A percentile compares a stretch with the other conserved stretches of the same genome.
Conservation (phyloP, 495 filamentous ascomycete species). For the Aspergillus coremiiformis region DNA sequence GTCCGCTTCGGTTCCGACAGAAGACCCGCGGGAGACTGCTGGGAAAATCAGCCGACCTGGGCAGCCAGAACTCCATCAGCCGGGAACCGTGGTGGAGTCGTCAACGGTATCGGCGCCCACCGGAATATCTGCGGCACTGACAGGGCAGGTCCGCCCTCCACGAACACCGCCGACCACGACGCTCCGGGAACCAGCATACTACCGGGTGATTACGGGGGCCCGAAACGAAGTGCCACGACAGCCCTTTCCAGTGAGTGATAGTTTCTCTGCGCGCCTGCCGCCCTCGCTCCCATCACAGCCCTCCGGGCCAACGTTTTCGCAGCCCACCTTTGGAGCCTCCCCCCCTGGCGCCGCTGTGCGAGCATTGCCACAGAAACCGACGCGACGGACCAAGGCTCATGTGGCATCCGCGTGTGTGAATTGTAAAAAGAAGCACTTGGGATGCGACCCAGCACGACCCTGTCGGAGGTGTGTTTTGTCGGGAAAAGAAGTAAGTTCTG, state of each 20-base stretch:
- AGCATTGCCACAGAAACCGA: constrained; percentile 49
- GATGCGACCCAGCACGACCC: constrained; percentile 60
- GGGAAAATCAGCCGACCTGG: constrained; percentile 48
- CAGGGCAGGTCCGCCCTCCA: constrained; percentile 24
- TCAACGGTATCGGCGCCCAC: constrained; percentile 26
- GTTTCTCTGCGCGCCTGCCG: constrained; percentile 28
- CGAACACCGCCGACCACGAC: constrained; percentile 17
- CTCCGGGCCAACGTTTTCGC: constrained; percentile 23
- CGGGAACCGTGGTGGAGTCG: constrained; percentile 26
- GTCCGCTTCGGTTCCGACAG: constrained; percentile 67
- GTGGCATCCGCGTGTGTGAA: constrained; percentile 96
- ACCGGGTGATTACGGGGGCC: constrained; percentile 7
- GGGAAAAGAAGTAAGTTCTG: constrained; percentile 55
- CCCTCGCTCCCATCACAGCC: constrained; percentile 26
- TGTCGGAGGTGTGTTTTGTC: constrained; percentile 56
- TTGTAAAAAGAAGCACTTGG: constrained; percentile 93
- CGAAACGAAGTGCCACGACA: constrained; percentile 15
- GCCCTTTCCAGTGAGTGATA: constrained; percentile 14
- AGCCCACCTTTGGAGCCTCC: constrained; percentile 20
- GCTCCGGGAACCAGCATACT: constrained; percentile 10
- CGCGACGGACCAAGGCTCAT: constrained; percentile 86
- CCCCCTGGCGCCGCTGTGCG: constrained; percentile 21
- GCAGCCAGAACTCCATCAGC: constrained; percentile 33
- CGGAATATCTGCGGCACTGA: constrained; percentile 14
- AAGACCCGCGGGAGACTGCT: constrained; percentile 54